Conservation (phyloP, 352 stramenopile species). For the Saprolegnia diclina region DNA sequence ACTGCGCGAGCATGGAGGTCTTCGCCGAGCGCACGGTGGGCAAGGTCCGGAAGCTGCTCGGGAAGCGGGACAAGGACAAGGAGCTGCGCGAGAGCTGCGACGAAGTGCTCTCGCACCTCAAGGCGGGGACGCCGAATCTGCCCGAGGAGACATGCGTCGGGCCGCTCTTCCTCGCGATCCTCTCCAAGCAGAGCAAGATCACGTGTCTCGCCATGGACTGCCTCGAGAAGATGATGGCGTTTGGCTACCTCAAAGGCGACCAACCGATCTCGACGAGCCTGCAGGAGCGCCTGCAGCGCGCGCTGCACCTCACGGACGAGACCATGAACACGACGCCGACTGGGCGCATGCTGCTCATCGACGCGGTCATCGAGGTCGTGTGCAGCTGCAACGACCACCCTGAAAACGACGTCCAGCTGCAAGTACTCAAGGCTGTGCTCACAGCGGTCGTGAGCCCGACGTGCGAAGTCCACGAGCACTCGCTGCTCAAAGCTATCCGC, state of each 20-base stretch:
- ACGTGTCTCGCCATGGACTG: slow-evolving; percentile 79
- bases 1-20: slow-evolving; percentile 15
- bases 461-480: slow-evolving; percentile 88
- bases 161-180: slow-evolving; percentile 63
- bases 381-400: slow-evolving; percentile 87
- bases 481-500: slow-evolving; percentile 92
- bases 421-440: slow-evolving; percentile 89
- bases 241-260: slow-evolving; percentile 72
- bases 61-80: slow-evolving; percentile 59
- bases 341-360: slow-evolving; percentile 44
- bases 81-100: slow-evolving; percentile 24
- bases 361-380: slow-evolving; percentile 84
- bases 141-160: slow-evolving; percentile 41
- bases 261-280: slow-evolving; percentile 55
- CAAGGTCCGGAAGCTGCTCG: slow-evolving; percentile 73
- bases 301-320: slow-evolving; percentile 2
- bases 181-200: slow-evolving; percentile 71
- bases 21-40: slow-evolving; percentile 36
- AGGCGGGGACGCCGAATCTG: slow-evolving; percentile 1
- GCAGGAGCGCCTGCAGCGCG: slow-evolving; percentile 40
- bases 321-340: slow-evolving; percentile 24
- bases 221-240: slow-evolving; percentile 87
- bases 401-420: slow-evolving; percentile 89
- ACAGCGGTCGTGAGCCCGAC: slow-evolving; percentile 86
- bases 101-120: slow-evolving; percentile 27